phyloP scores from a whole-genome alignment of 2,329 filamentous ascomycete genomes.

The Coniochaeta sp. region DNA sequence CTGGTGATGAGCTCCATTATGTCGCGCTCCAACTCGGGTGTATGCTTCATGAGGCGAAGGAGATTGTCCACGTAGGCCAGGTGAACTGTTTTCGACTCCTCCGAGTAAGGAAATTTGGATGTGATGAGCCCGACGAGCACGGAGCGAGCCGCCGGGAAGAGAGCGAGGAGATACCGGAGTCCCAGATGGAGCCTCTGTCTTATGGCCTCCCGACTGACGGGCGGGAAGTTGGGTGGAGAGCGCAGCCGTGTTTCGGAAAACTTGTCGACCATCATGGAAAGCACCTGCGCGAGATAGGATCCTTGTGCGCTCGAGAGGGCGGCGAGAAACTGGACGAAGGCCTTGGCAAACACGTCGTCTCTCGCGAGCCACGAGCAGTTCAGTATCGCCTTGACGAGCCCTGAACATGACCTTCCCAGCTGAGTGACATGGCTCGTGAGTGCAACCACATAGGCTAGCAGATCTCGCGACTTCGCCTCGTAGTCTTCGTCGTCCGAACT shows the following conservation, averaged over 20 bases:
- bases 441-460: conserved; percentile 55
- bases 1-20: conserved; percentile 79
- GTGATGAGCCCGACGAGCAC: conserved; percentile 61
- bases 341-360: conserved; percentile 57
- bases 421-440: conserved; percentile 54
- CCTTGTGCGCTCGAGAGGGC: conserved; percentile 77
- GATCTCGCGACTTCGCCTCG: conserved; percentile 41
- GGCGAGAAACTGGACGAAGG: conserved; percentile 61
- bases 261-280: conserved; percentile 74
- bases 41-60: conserved; percentile 68
- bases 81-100: conserved; percentile 71
- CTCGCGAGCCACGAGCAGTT: conserved; percentile 58
- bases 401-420: conserved; percentile 51
- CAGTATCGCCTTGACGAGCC: conserved; percentile 52
- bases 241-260: conserved; percentile 51
- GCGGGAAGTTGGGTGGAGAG: conserved; percentile 40
- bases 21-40: conserved; percentile 69
- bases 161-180: conserved; percentile 66
- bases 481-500: conserved; percentile 37
- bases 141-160: conserved; percentile 72
- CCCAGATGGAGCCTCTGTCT: conserved; percentile 69
- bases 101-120: conserved; percentile 66
- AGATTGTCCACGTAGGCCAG: conserved; percentile 85
- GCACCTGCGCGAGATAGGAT: conserved; percentile 64
- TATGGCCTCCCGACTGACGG: conserved; percentile 57